Evolutionary conservation across 306 rosid genomes (phyloP), one percentile per base, ranked within the genome.

Genomic region (Trifolium subterraneum): DNA sequence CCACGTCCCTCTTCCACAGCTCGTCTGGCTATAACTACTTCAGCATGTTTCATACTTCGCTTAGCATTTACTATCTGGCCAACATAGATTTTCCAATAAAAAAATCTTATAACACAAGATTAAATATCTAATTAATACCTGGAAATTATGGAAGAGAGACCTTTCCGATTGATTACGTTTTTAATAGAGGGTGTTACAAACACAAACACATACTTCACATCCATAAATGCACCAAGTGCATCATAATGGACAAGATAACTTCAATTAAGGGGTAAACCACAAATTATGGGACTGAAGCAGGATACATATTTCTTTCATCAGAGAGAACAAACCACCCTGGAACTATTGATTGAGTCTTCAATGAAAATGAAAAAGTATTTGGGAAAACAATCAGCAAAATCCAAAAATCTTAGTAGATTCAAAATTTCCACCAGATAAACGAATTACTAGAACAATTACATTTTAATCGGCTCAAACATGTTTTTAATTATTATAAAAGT

Each of bases 1-100:
- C 96, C 98, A 22, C 98, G 96, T 23, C 95, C 98, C 85, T 94
- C 98, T 88, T 94, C 98, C 72, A 94, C 86, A 4, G 96, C 97
- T 50, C 87, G 88, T 87, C 98, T 90, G 58, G 96, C 98, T 76
- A 90, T 94, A 86, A 90, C 89, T 39, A 94, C 97, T 85, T 94
- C 98, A 67, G 91, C 88, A 72, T 94, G 98, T 42, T 84, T 94
- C 98, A 91, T 82, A 74, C 96, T 91, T 82, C 93, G 88, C 74
- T 81, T 87, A 44, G 89, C 89, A 79, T 84, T 91, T 56, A 88
- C 76, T 71, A 93, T 87, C 98, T 93, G 83, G 56, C 59, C 64
- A 79, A 65, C 14, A 80, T 35, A 71, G 42, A 7, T 45, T 74
- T 73, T 69, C 15, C 20, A 47, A 42, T 16, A 16, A 42, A 22